phyloP scores from a whole-genome alignment of 306 rosid genomes.

The Castanopsis chinensis region DNA sequence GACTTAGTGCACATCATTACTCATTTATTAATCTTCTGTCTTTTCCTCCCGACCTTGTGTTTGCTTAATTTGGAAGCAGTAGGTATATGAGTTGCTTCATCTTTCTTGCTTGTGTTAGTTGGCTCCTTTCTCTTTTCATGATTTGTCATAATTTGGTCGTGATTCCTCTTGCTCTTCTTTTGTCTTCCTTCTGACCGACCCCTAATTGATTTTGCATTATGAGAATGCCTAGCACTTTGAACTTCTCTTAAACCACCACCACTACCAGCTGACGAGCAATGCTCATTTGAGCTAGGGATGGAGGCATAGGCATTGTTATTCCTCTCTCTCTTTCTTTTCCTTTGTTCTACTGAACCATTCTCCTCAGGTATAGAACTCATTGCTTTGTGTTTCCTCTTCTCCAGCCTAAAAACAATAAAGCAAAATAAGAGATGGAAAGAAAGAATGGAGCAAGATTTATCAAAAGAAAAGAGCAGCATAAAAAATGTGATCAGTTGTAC shows the following conservation, averaged over 20 bases:
- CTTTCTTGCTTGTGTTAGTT: constrained; percentile 12
- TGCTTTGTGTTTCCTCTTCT: constrained; percentile 36
- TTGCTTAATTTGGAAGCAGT: constrained; percentile 30
- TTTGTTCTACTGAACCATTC: constrained; percentile 20
- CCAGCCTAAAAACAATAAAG: constrained; percentile 37
- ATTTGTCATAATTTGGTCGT: constrained; percentile 22
- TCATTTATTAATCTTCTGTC: constrained; percentile 13
- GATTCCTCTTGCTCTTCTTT: constrained; percentile 19
- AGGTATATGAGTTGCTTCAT: constrained; percentile 24
- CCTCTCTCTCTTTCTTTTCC: constrained; percentile 44
- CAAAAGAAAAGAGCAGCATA: neutral
- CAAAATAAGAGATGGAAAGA: neutral
- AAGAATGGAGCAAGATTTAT: neutral
- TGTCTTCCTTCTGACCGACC: constrained; percentile 30
- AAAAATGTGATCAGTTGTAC: neutral
- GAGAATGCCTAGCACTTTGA: constrained; percentile 38
- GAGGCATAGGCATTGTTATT: constrained; percentile 11
- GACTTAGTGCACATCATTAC: neutral
- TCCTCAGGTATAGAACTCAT: constrained; percentile 27
- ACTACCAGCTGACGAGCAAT: constrained; percentile 14
- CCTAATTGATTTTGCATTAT: constrained; percentile 22
- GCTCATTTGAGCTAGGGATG: constrained; percentile 18
- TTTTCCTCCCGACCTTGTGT: constrained; percentile 25
- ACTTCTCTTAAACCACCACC: constrained; percentile 24
- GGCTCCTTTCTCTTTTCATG: constrained; percentile 36